Base-by-base conservation (phyloP, 2,329 filamentous ascomycete species). In the Calonectria pseudoturangicola region DNA sequence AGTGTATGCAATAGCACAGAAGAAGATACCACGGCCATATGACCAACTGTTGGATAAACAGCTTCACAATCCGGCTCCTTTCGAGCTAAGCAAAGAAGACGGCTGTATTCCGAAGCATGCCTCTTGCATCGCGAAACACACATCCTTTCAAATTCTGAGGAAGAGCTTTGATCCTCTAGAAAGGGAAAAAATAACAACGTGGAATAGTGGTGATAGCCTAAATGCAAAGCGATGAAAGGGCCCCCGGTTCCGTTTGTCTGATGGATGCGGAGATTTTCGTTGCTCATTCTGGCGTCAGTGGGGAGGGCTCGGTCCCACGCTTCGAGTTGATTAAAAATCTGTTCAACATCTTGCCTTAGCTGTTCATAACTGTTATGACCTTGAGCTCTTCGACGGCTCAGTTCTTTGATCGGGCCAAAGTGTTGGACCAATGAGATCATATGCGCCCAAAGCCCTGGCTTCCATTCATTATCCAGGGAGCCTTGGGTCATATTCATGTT, bases 351-450 rank as follows among this genome's bases (percentile, higher is more conserved):
- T 2, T 25, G 8, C 2, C n/a, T 12, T 12, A 60, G 16, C 13
- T 60, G 21, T 10, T 18, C 33, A 4, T 60, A 16, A 28, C 25
- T n/a, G 3, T 12, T n/a, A 15, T 15, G 13, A 3, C 54, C 54
- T 18, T 41, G 4, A 4, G 54, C 54, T 27, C 33, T 39, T 1
- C 36, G 54, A 8, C 54, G 54, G 33, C 54, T 60, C 8, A 60
- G 33, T 41, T 60, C 33, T 10, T 60, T 36, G 13, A 60, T 60
- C 15, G 54, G 54, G 21, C 54, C 54, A 28, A 60, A 60, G 18
- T 60, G 36, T 13, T 60, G 36, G 13, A 60, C 54, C 13, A 60
- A 33, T 15, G 54, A 60, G 21, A 60, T 36, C 54, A 60, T 60
- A 16, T 60, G 54, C 36, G 54, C 54, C 54, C 54, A 60, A 2